Conservation (phyloP, 2,329 filamentous ascomycete species). For the Scedosporium apiospermum region DNA sequence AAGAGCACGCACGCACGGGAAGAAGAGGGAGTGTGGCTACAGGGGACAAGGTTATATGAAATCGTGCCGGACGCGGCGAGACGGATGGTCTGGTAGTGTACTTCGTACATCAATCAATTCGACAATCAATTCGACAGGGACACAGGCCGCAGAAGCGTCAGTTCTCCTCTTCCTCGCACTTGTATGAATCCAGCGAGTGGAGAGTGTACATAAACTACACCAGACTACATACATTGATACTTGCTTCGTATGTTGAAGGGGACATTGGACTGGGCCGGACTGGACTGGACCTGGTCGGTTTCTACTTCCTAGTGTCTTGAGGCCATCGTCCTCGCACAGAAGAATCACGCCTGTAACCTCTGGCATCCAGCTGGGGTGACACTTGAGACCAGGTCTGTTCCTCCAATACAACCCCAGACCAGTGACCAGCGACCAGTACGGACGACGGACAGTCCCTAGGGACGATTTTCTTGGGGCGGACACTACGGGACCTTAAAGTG, state of each 20-base stretch:
- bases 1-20: not conserved
- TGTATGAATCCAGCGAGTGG: not conserved
- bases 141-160: too few relatives aligned
- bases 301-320: not conserved
- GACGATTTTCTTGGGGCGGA: not conserved
- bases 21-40: not conserved
- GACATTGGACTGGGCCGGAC: not conserved
- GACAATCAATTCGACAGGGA: not conserved
- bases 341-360: not conserved
- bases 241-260: too few relatives aligned
- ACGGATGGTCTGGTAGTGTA: not conserved
- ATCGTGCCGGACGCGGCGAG: not conserved
- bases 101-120: not conserved
- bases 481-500: not conserved
- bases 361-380: not conserved
- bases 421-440: not conserved
- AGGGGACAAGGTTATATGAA: not conserved
- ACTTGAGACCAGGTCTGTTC: not conserved
- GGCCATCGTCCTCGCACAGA: not conserved
- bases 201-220: too few relatives aligned
- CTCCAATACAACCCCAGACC: not conserved
- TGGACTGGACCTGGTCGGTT: not conserved
- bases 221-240: too few relatives aligned
- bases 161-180: not conserved
- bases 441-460: not conserved